These are phyloP conservation scores for Luzula sylvatica DNA, from an alignment of 176 grass and related monocot genomes.

Conservation along the genomic window DNA sequence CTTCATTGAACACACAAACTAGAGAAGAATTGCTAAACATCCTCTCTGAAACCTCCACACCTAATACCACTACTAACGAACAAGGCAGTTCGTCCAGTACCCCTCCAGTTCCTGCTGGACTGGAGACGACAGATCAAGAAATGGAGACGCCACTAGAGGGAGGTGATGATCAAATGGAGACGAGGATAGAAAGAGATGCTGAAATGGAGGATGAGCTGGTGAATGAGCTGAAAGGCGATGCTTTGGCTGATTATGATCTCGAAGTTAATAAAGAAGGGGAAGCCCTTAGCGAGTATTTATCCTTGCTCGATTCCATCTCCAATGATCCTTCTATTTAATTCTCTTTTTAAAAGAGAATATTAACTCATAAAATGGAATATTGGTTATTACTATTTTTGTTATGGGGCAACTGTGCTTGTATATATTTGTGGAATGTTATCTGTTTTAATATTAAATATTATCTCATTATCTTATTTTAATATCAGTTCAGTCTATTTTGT, in stretches of 20 bases:
- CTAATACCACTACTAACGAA: neutral
- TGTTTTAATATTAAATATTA: neutral
- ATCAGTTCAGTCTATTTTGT: too few relatives aligned
- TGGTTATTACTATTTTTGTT: too few relatives aligned
- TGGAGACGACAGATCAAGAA: slow-evolving; percentile 15
- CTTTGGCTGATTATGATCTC: slow-evolving; percentile 79
- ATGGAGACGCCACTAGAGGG: neutral
- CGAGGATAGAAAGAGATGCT: slow-evolving; percentile 32
- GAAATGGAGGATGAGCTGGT: slow-evolving; percentile 64
- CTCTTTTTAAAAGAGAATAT: neutral
- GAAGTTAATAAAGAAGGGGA: slow-evolving; percentile 65
- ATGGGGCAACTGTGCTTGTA: neutral
- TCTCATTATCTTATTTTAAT: too few relatives aligned
- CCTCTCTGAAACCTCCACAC: too few relatives aligned
- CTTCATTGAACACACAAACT: slow-evolving; percentile 1
- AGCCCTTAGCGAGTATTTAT: slow-evolving; percentile 64
- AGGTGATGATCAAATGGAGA: slow-evolving; percentile 8
- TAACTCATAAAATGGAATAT: too few relatives aligned
- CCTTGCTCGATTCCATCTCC: slow-evolving; percentile 42
- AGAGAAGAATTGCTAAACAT: neutral
- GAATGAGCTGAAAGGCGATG: slow-evolving; percentile 53
- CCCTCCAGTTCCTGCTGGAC: slow-evolving; percentile 11
- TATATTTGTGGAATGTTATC: neutral
- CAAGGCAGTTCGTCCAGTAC: neutral
- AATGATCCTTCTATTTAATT: neutral